Evolutionary conservation across 2,329 filamentous ascomycete species (phyloP).

Genomic region (Ophiostoma sp.): DNA sequence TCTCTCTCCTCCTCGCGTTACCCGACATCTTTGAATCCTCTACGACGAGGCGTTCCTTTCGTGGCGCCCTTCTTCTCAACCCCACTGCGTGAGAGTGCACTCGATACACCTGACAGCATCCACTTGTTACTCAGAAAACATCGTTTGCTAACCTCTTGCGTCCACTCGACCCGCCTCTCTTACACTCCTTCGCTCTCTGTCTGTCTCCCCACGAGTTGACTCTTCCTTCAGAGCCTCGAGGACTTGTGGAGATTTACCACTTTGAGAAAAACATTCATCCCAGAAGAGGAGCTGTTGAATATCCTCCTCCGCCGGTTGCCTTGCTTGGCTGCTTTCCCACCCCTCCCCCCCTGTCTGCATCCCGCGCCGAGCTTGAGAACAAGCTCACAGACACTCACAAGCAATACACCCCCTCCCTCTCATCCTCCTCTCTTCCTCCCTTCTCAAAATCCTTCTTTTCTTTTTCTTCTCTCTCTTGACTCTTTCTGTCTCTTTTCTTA

Average conservation of each 20-base stretch:
- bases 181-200: not conserved
- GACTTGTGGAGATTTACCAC: not conserved
- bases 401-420: not conserved
- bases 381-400: slow-evolving; percentile 11
- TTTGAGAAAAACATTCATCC: not conserved
- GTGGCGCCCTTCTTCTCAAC: slow-evolving; percentile 7
- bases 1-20: slow-evolving; percentile 1
- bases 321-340: slow-evolving; percentile 7
- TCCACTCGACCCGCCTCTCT: not conserved
- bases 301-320: not conserved
- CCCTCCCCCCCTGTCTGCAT: slow-evolving; percentile 7
- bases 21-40: slow-evolving; percentile 12
- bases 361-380: slow-evolving; percentile 2
- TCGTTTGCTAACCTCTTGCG: slow-evolving; percentile 1
- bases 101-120: not conserved
- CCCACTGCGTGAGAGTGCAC: slow-evolving; percentile 3
- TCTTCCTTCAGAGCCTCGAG: not conserved
- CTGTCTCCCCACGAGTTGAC: not conserved
- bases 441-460: not conserved
- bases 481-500: slow-evolving; percentile 10
- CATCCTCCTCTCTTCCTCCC: not conserved
- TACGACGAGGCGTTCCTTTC: not conserved
- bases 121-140: not conserved
- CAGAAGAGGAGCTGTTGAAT: not conserved
- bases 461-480: not conserved